Base-by-base conservation (phyloP, 129 eudicot genomes). In the Logfia minima region DNA sequence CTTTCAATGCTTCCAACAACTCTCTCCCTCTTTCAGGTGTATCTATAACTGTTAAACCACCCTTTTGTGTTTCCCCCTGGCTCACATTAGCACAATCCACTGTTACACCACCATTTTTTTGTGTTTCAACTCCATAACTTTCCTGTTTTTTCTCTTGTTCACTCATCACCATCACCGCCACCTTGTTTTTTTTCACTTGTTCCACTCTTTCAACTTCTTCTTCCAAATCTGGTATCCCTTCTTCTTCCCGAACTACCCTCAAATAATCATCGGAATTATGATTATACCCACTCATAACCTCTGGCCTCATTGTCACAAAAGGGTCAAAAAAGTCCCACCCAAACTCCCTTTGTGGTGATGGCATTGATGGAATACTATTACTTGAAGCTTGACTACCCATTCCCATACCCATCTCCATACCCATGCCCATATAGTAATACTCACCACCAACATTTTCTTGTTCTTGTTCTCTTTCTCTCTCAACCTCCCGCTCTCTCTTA, bases 301-400 rank as follows among this genome's bases (percentile, higher is more conserved):
- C 98, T 22, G 93, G 90, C 71, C 93, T 89, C 66, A 87, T 87
- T 19, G 81, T 82, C 6, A 63, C 74, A 81, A 92, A 95, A 28
- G 99, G 99, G 88, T 95, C 92, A 77, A 95, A 95, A 71, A 92
- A 95, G 80, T 95, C 99, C 99, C 99, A 95, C 76, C 91, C 99
- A 81, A 84, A 95, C 80, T 71, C 97, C 77, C 86, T 86, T 39
- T 82, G 87, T 48, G 96, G 99, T 37, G 97, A 86, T 23, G 89
- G 87, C 92, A 87, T 88, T 78, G 88, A 55, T 37, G 82, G 88
- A 13, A 80, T 35, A 81, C 18, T 81, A 13, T 48, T 48, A 48
- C 55, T 48, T 56, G 84, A 80, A 53, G 21, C 74, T 66, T 24
- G 66, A 41, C 34, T 45, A 48, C 19, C 56, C 72, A 83, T 74